phyloP scores from a whole-genome alignment of 768 basidiomycete genomes.

The Amanita rubescens region DNA sequence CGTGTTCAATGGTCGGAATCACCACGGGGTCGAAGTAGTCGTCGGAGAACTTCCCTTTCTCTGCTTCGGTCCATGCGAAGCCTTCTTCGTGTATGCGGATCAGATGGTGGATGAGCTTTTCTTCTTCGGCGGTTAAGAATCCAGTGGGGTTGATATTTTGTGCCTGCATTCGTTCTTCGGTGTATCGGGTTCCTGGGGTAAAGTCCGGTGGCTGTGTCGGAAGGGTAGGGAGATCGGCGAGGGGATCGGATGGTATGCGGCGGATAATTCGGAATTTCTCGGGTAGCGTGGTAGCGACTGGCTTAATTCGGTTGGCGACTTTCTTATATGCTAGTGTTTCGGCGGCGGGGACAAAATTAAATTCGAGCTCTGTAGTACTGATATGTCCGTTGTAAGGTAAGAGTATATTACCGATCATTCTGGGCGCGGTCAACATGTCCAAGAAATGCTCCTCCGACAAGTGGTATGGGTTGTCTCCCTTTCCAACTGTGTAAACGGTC shows the following conservation, averaged over 20 bases:
- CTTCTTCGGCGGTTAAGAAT: constrained; percentile 30
- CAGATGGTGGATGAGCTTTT: constrained; percentile 24
- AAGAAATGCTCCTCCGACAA: neutral
- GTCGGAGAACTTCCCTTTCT: constrained; percentile 20
- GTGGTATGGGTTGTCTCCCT: neutral
- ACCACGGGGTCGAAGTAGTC: constrained; percentile 19
- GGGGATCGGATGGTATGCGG: constrained; percentile 26
- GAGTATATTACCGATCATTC: neutral
- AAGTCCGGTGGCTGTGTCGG: constrained; percentile 14
- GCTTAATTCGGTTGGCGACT: constrained; percentile 23
- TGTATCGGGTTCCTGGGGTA: constrained; percentile 13
- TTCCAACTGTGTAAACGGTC: neutral
- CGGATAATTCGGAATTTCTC: constrained; percentile 24
- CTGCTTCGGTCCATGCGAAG: constrained; percentile 25
- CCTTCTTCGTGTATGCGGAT: constrained; percentile 22
- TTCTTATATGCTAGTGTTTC: constrained; percentile 24
- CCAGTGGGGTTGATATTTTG: constrained; percentile 19
- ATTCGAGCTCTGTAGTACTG: neutral
- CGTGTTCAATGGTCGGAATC: constrained; percentile 22
- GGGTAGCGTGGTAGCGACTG: constrained; percentile 25
- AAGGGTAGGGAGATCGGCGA: constrained; percentile 20
- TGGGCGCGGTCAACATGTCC: neutral
- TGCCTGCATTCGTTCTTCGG: constrained; percentile 16
- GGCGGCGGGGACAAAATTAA: neutral
- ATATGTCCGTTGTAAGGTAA: neutral